These are phyloP conservation scores for Amyloporia xantha DNA, from an alignment of 768 basidiomycete species.

Conservation along the genomic window DNA sequence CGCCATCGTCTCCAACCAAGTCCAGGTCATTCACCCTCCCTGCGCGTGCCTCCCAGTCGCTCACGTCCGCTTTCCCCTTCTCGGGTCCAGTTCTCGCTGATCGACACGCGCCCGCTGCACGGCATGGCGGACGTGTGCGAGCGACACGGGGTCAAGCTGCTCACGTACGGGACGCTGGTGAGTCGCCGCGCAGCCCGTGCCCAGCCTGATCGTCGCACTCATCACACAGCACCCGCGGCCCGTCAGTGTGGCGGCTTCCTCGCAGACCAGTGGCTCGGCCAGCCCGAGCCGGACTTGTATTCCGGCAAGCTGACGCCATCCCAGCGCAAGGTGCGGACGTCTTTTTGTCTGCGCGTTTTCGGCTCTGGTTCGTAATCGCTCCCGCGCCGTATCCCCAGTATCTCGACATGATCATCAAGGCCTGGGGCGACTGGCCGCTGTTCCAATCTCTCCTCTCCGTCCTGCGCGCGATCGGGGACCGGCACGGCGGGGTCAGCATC, in stretches of 20 bases:
- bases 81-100: constrained; percentile 62
- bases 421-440: constrained; percentile 73
- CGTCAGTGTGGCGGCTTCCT: constrained; percentile 78
- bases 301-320: constrained; percentile 66
- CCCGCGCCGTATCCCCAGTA: too few species aligned
- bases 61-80: not conserved
- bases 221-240: not conserved
- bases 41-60: not conserved
- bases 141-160: constrained; percentile 63
- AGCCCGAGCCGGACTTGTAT: constrained; percentile 68
- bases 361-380: too few species aligned
- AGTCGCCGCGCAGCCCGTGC: constrained; percentile 18
- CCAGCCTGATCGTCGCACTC: not conserved
- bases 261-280: constrained; percentile 65
- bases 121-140: constrained; percentile 74
- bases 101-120: constrained; percentile 71
- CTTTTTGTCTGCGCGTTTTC: not conserved
- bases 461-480: constrained; percentile 59
- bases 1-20: constrained; percentile 74
- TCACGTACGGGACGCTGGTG: constrained; percentile 81
- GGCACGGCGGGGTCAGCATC: constrained; percentile 58
- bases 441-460: constrained; percentile 61
- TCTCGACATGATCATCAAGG: constrained; percentile 73
- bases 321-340: constrained; percentile 60
- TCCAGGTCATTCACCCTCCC: constrained; percentile 48